Evolutionary conservation across 768 basidiomycete genomes (phyloP), one percentile per base, ranked within the genome.

Genomic region (Roridomyces roridus): DNA sequence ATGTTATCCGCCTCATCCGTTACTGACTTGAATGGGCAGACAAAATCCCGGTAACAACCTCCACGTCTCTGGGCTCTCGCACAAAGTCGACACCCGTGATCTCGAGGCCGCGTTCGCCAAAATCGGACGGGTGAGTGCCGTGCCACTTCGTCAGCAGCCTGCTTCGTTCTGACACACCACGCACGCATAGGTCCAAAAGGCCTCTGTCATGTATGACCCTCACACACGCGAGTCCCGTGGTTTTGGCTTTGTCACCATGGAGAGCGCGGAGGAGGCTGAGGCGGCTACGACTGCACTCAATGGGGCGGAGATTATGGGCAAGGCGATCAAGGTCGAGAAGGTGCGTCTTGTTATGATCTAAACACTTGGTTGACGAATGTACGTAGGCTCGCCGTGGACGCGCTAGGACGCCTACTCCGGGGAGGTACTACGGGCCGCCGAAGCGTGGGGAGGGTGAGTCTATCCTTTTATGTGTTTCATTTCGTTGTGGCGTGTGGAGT

Each of bases 71-170:
- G 79, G 83, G 20, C 73, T 87, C 29, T 82, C 78, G 44, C 78
- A 77, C 58, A 76, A 73, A 66, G 74, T 83, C 50, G 92, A 94
- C 66, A 90, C 89, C 26, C 86, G 89, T 47, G 89, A 92, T 65
- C 88, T 98, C 52, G 94, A 97, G 72, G 83, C 86, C 17, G 84
- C 85, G 8, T 98, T 98, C 70, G 79, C 85, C 59, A 95, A 94
- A 74, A 84, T 88, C 74, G 96, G 96, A 53, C 82, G 88, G 65
- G 93, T 92, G 63, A 58, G 86, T 81, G 15, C 21, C 3, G 48
- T 1, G 4, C 3, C 11, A 5, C n/a, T n/a, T 17, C 25, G 35
- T 10, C 12, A 11, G 10, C 18, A 28, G 40, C 17, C 6, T 10
- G 28, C 12, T 11, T 45, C 34, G 8, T 49, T n/a, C 12, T 7